Evolutionary conservation across 805 yeast species (phyloP), one percentile per base, ranked within the genome.

Genomic region (Sugiyamaella boreocaroliniensis): DNA sequence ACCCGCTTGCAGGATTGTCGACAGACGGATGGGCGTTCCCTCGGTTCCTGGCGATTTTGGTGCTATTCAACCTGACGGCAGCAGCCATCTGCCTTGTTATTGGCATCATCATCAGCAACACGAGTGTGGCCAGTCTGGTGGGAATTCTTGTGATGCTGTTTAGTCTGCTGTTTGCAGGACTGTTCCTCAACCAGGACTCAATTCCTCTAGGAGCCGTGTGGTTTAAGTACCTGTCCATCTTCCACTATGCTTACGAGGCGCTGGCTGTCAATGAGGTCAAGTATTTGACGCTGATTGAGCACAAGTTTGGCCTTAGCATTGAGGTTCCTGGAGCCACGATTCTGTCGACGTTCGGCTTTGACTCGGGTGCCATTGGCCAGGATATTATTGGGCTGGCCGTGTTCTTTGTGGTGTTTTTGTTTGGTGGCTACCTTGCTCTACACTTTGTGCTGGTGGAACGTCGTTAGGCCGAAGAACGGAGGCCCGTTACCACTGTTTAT

Each of bases 321-420:
- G 96, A 89, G 68, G 95, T 93, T 14, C 99, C 99, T 0, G 99
- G 99, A 10, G 98, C 99, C 1, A 95, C 96, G 1, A 93, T 93
- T 52, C 76, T 93, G 60, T 86, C 95, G 60, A 89, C 98, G 0
- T 93, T 93, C 73, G 99, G 99, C 0, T 93, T 93, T 68, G 79
- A 87, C 58, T 92, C 88, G 12, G 80, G 82, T 20, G 93, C 90
- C 1, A 78, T 86, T 50, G 69, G 79, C 68, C 73, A 74, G 37
- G 98, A 93, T 66, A 75, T 84, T 29, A 65, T 75, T 34, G 79
- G 79, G 55, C 73, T 93, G 49, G 71, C 73, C 0, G 75, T 77
- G 0, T 81, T 86, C 74, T 76, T 82, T 29, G 68, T 74, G 0
- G 64, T 75, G 1, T 89, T 89, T 67, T 67, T 86, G 40, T 60